phyloP scores from a whole-genome alignment of 2,329 filamentous ascomycete species.

The Aspergillus novoparasiticus region DNA sequence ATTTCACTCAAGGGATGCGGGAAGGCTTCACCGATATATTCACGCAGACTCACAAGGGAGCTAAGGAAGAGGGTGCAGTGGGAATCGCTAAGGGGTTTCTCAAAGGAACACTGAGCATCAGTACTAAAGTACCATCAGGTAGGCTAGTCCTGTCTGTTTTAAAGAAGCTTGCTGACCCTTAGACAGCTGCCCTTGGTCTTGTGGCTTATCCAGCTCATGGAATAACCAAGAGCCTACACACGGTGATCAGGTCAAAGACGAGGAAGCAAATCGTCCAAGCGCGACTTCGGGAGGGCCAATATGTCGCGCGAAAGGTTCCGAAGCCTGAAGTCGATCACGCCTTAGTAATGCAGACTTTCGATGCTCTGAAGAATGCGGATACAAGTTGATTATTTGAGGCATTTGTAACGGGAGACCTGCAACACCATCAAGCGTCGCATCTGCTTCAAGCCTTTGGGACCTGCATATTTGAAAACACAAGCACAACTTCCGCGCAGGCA shows the following conservation, averaged over 20 bases:
- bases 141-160: conserved; percentile 6
- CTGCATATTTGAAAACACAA: not conserved
- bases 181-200: conserved; percentile 29
- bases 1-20: conserved; percentile 34
- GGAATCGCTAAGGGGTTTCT: conserved; percentile 38
- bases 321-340: not conserved
- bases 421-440: not conserved
- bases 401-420: not conserved
- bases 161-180: not conserved
- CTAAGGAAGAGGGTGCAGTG: conserved; percentile 32
- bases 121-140: conserved; percentile 30
- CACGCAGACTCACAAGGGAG: conserved; percentile 33
- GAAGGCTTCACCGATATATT: conserved; percentile 36
- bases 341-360: conserved; percentile 12
- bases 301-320: not conserved
- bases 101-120: conserved; percentile 33
- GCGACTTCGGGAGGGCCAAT: conserved; percentile 23
- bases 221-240: conserved; percentile 35
- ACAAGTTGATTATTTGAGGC: not conserved
- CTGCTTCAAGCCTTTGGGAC: not conserved
- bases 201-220: conserved; percentile 38
- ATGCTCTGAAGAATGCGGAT: not conserved
- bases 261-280: conserved; percentile 27
- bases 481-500: too few relatives aligned
- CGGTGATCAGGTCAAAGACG: conserved; percentile 27